Conservation (phyloP, 75 land plant genomes). For the Chamaecyparis obtusa region DNA sequence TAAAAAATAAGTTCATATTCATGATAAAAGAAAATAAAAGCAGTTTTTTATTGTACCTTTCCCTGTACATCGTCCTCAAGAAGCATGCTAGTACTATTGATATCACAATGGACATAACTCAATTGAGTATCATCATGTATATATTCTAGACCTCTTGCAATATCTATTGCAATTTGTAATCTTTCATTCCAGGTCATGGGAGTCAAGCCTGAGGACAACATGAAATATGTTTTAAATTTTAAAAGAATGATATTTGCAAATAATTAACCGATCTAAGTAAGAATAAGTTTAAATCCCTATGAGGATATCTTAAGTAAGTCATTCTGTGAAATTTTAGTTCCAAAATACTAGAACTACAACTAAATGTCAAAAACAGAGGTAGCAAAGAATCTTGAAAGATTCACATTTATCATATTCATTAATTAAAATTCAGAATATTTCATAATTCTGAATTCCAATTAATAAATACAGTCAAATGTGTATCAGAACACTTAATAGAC, state of each 20-base stretch:
- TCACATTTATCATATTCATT: too few species aligned
- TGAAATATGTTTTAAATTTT: neutral
- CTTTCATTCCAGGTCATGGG: neutral
- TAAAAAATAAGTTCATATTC: neutral
- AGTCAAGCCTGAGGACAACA: neutral
- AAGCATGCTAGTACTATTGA: neutral
- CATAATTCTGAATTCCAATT: too few species aligned
- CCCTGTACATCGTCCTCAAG: neutral
- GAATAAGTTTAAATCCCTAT: neutral
- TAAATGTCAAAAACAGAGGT: neutral
- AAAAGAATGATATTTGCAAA: neutral
- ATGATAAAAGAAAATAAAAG: neutral
- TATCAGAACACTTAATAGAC: too few species aligned
- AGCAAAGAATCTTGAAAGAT: neutral
- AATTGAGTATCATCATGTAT: neutral
- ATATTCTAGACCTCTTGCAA: slow-evolving; percentile 4
- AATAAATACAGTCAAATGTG: too few species aligned
- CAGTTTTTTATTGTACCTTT: neutral
- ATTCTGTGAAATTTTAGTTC: neutral
- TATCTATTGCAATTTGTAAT: neutral
- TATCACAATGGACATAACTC: neutral
- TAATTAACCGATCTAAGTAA: neutral
- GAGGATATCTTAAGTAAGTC: neutral
- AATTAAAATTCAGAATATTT: too few species aligned
- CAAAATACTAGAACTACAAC: neutral